These are phyloP conservation scores for Saccharomycopsis hybrid DNA, from an alignment of 1,139 yeast genomes.

Conservation along the genomic window DNA sequence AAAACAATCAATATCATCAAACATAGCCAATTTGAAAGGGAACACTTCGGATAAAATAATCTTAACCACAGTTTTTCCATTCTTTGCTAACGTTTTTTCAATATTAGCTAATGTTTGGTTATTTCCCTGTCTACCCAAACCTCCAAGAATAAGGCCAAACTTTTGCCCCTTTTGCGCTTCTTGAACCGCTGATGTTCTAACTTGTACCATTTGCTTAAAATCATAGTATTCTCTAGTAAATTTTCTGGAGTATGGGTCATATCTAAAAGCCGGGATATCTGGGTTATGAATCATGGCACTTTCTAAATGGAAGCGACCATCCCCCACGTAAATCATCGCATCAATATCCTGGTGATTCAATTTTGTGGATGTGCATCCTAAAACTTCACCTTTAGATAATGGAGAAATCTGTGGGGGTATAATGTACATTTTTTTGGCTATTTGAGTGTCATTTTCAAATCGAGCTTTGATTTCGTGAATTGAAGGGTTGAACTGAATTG, in stretches of 20 bases:
- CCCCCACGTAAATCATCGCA: slow-evolving; percentile 90
- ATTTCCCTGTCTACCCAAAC: slow-evolving; percentile 94
- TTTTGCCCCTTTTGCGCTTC: slow-evolving; percentile 54
- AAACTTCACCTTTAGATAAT: slow-evolving; percentile 88
- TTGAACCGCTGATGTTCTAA: slow-evolving; percentile 67
- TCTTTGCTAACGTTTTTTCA: slow-evolving; percentile 43
- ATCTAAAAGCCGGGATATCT: slow-evolving; percentile 80
- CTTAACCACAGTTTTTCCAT: slow-evolving; percentile 67
- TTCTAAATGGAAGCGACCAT: slow-evolving; percentile 93
- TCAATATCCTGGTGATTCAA: slow-evolving; percentile 54
- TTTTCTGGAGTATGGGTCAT: slow-evolving; percentile 90
- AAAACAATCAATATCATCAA: slow-evolving; percentile 90
- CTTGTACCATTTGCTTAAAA: slow-evolving; percentile 69
- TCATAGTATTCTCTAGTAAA: slow-evolving; percentile 87
- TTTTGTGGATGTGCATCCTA: slow-evolving; percentile 92
- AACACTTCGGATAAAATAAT: slow-evolving; percentile 88
- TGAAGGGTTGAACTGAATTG: slow-evolving; percentile 94
- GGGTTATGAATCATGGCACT: slow-evolving; percentile 98
- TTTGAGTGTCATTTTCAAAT: slow-evolving; percentile 38
- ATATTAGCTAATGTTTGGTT: slow-evolving; percentile 64
- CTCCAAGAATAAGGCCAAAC: slow-evolving; percentile 87
- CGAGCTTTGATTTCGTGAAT: slow-evolving; percentile 70
- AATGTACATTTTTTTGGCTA: slow-evolving; percentile 47
- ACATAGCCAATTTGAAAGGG: slow-evolving; percentile 90
- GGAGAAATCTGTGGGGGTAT: slow-evolving; percentile 92